Evolutionary conservation across 257 asterid genomes (phyloP).

Genomic region (Capsicum chinense): DNA sequence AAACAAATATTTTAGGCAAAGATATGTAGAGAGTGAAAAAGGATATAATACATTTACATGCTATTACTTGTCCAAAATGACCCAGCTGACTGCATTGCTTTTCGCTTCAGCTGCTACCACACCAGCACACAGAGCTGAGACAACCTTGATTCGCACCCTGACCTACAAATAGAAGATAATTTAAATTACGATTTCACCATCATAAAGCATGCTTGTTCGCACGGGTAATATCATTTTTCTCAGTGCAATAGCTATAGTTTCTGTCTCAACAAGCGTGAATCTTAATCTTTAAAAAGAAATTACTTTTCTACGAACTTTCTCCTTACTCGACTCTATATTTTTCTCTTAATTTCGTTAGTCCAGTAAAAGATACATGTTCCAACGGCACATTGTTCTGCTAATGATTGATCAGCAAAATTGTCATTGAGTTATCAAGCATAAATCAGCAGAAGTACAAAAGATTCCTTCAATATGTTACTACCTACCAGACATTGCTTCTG

Average conservation of each 20-base stretch:
- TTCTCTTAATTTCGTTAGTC: not conserved
- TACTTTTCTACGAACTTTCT: not conserved
- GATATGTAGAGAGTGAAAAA: slow-evolving; percentile 33
- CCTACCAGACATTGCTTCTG: not conserved
- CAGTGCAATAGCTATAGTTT: not conserved
- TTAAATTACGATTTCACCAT: not conserved
- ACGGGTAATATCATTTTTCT: not conserved
- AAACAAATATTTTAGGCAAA: not conserved
- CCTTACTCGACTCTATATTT: not conserved
- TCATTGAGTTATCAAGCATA: not conserved
- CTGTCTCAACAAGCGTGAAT: not conserved
- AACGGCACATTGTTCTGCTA: not conserved
- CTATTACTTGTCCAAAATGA: slow-evolving; percentile 88
- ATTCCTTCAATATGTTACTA: not conserved
- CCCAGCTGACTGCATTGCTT: slow-evolving; percentile 71
- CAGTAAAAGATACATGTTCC: not conserved
- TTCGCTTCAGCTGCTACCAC: slow-evolving; percentile 81
- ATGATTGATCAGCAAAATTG: slow-evolving; percentile 18
- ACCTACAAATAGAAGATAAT: slow-evolving; percentile 56
- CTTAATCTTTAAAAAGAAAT: not conserved
- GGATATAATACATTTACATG: slow-evolving; percentile 51
- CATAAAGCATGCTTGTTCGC: slow-evolving; percentile 1
- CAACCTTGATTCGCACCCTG: slow-evolving; percentile 76
- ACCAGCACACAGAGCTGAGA: slow-evolving; percentile 64
- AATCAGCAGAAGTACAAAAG: slow-evolving; percentile 11